Base-by-base conservation (phyloP, 2,329 filamentous ascomycete species). In the Ceratocystis albifundus region DNA sequence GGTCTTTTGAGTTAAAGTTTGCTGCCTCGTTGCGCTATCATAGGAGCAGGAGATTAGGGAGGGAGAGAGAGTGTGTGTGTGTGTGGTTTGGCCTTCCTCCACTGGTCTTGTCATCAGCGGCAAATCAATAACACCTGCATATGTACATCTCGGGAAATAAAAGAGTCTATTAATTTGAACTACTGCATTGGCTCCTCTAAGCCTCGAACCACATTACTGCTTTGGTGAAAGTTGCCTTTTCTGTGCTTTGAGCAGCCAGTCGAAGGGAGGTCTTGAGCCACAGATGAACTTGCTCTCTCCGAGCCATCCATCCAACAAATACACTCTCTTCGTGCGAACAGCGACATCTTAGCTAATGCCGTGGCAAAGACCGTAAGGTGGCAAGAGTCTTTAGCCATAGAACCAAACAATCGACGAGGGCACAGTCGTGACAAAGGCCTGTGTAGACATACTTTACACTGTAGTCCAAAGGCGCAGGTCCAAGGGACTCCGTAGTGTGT, bases 1-100 rank as follows among this genome's bases (percentile, higher is more conserved):
- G 7, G 28, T 8, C 25, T 59, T 59, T 59, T 59, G 55, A 59
- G 55, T 59, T 59, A 32, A 59, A 36, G 55, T 59, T 59, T 59
- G 36, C 55, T 59, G 55, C 25, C 28, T 59, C 28, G 25, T 59
- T 59, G 55, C 55, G 28, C 55, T 30, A 59, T 59, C 55, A 59
- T 36, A 20, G 8, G 28, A 36, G 55, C 32, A 59, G 20, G 25
- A 59, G 55, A 30, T n/a, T 28, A 6, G 10, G 17, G 17, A 10
- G n/a, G 15, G 22, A 32, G 55, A 30, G 10, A 36, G 12, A 17
- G 25, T 28, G 3, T 57, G 55, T n/a, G 7, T 30, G 25, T 28
- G 3, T 57, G 55, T n/a, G 7, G 5, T 6, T n/a, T 36, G 30
- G 5, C 55, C 17, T 41, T 30, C 30, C 28, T 32, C 55, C 28